phyloP scores from a whole-genome alignment of 768 basidiomycete species.

The Strobilomyces echinocephalus region DNA sequence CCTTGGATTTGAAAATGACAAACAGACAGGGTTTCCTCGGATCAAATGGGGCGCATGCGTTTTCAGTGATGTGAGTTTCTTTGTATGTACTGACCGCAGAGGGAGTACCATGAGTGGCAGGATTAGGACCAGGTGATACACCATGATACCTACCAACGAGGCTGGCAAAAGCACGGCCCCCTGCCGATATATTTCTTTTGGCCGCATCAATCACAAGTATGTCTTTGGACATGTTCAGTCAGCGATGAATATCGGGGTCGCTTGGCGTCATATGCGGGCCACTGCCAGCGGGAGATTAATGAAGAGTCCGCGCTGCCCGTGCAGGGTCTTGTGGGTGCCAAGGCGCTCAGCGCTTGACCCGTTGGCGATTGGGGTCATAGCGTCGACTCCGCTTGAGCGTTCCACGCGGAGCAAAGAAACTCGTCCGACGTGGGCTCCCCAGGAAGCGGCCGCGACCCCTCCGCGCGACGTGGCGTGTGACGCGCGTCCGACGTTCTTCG shows the following conservation, averaged over 20 bases:
- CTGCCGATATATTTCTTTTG: background rate
- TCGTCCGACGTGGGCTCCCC: background rate
- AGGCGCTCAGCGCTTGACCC: background rate
- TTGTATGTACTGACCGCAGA: background rate
- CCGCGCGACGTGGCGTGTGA: slow-evolving; percentile 21
- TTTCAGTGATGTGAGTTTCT: background rate
- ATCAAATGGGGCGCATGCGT: slow-evolving; percentile 8
- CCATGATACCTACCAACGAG: background rate
- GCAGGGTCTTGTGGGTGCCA: background rate
- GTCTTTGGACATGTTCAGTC: background rate
- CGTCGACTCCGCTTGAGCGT: too few species aligned
- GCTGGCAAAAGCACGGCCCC: background rate
- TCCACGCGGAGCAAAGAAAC: background rate
- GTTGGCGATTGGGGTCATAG: too few species aligned
- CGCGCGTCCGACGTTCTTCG: slow-evolving; percentile 7
- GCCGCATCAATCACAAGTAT: background rate
- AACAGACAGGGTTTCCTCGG: slow-evolving; percentile 10
- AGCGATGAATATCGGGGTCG: background rate
- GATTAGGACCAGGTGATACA: background rate
- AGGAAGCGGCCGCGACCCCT: slow-evolving; percentile 18
- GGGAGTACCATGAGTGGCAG: background rate
- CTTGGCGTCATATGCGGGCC: background rate
- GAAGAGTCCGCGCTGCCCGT: background rate
- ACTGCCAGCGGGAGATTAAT: background rate
- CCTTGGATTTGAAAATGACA: background rate